Conservation (phyloP, 2,329 filamentous ascomycete genomes). For the Aspergillus costaricaensis region DNA sequence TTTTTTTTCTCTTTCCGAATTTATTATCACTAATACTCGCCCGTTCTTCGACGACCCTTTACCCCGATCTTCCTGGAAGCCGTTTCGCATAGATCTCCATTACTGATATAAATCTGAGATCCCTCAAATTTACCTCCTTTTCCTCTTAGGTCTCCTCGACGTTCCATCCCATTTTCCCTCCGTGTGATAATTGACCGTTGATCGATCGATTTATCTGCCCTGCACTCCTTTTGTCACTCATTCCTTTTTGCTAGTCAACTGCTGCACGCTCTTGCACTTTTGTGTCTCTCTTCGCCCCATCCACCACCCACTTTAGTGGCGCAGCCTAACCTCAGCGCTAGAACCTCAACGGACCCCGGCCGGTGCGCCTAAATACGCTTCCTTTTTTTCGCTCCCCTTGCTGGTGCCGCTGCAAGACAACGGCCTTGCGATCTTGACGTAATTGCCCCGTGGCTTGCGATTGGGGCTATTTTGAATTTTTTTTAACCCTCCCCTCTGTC, state of each 20-base stretch:
- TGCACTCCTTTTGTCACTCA: constrained; percentile 7
- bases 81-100: constrained; percentile 18
- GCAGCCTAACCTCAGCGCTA: constrained; percentile 22
- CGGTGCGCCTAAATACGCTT: constrained; percentile 18
- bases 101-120: constrained; percentile 17
- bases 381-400: constrained; percentile 12
- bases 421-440: constrained; percentile 25
- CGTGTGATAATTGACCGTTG: constrained; percentile 13
- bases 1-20: constrained; percentile 6
- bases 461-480: constrained; percentile 21
- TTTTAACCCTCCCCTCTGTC: constrained; percentile 18
- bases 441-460: constrained; percentile 23
- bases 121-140: constrained; percentile 9
- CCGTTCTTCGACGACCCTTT: constrained; percentile 8
- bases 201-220: constrained; percentile 13
- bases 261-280: constrained; percentile 6
- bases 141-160: neutral
- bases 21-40: constrained; percentile 13
- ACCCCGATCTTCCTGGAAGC: constrained; percentile 11
- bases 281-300: constrained; percentile 12
- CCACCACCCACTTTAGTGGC: constrained; percentile 18
- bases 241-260: constrained; percentile 9
- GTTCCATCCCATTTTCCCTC: constrained; percentile 2
- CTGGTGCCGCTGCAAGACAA: constrained; percentile 23
- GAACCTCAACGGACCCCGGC: constrained; percentile 18